Base-by-base conservation (phyloP, 1,284 basidiomycete species). In the Heterobasidion annosum region DNA sequence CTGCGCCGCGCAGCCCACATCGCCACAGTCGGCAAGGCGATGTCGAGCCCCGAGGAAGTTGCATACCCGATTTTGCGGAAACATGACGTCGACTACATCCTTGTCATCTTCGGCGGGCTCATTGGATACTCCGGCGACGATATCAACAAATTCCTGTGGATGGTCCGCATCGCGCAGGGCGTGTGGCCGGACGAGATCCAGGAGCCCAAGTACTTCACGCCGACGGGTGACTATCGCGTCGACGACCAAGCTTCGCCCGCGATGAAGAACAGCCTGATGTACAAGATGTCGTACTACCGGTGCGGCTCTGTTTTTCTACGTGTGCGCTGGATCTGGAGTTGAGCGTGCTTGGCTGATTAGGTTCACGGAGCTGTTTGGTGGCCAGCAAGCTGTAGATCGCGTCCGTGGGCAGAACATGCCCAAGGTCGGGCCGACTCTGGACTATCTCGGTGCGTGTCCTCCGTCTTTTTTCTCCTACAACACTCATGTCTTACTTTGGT, bases 71-170 rank as follows among this genome's bases (percentile, higher is more conserved):
- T 99, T 67, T 78, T 99, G 56, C 83, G 91, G 60, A 90, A 97
- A 72, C 97, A 99, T 70, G 97, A 99, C 66, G 97, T 99, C 54
- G 93, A 96, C 69, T 99, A 99, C 66, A 87, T 99, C 48, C 85
- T 99, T 54, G 80, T 99, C 72, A 98, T 99, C 72, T 99, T 98
- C 68, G 96, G 97, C 51, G 96, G 94, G 37, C 77, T 99, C 47
- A 77, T 99, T 54, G 97, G 96, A 15, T 99, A 98, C 73, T 95
- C 92, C 19, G 97, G 97, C 13, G 97, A 99, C 70, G 97, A 99
- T 68, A 93, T 99, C 74, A 99, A 99, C 84, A 99, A 99, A 75
- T 99, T 97, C 81, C 73, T 99, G 55, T 97, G 93, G 93, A 96
- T 96, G 93, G 90, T 98, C 58, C 85, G 97, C 56, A 98, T 98